These are phyloP conservation scores for Trypanosoma brucei DNA, from an alignment of 208 protist genomes.

Conservation along the genomic window DNA sequence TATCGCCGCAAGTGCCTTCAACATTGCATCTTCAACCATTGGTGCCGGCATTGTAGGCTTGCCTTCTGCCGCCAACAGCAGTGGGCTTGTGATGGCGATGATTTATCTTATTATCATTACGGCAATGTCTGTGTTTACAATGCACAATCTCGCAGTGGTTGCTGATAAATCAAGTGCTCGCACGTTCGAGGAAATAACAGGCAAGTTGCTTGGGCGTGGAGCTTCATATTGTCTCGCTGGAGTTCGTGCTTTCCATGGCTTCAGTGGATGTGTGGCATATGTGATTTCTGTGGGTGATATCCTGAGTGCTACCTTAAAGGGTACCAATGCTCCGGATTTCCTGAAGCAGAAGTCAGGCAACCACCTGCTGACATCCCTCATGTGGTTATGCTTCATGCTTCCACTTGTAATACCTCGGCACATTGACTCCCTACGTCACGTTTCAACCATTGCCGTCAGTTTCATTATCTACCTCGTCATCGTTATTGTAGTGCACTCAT, in stretches of 20 bases:
- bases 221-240: slow-evolving; percentile 35
- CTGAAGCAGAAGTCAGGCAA: slow-evolving; percentile 24
- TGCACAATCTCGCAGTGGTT: slow-evolving; percentile 41
- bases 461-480: slow-evolving; percentile 63
- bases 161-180: slow-evolving; percentile 29
- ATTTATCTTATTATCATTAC: slow-evolving; percentile 40
- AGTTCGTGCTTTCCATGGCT: slow-evolving; percentile 28
- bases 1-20: slow-evolving; percentile 39
- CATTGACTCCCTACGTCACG: slow-evolving; percentile 62
- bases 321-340: slow-evolving; percentile 15
- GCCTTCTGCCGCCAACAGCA: slow-evolving; percentile 48
- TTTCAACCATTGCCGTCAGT: slow-evolving; percentile 39
- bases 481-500: slow-evolving; percentile 40
- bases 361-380: slow-evolving; percentile 34
- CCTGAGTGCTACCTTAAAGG: slow-evolving; percentile 29
- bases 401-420: slow-evolving; percentile 53
- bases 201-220: slow-evolving; percentile 24
- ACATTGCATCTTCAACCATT: slow-evolving; percentile 38
- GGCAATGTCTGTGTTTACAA: slow-evolving; percentile 44
- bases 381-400: slow-evolving; percentile 61
- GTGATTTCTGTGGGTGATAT: slow-evolving; percentile 49
- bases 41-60: slow-evolving; percentile 64
- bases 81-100: slow-evolving; percentile 39
- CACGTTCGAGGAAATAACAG: slow-evolving; percentile 42
- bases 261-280: slow-evolving; percentile 53